Evolutionary conservation across 2,329 filamentous ascomycete genomes (phyloP).

Genomic region (Alternaria brassicicola): DNA sequence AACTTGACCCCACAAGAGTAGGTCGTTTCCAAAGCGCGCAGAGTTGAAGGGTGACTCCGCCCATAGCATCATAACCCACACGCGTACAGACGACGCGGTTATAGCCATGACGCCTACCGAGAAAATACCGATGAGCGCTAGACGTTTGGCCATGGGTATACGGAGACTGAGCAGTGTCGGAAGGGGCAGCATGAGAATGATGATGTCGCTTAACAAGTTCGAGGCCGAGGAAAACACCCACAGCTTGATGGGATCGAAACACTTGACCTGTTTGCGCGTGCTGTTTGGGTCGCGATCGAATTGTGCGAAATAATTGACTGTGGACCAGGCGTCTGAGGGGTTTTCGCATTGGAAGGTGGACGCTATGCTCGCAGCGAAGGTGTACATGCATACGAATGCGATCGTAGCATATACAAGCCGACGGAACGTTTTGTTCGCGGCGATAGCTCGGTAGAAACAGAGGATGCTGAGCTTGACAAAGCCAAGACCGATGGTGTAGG

Average conservation of each 20-base stretch:
- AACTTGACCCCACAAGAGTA: conserved; percentile 55
- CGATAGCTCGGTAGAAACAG: conserved; percentile 46
- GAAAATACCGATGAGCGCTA: conserved; percentile 55
- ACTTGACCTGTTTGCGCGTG: conserved; percentile 29
- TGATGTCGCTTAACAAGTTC: conserved; percentile 52
- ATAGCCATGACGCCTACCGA: conserved; percentile 46
- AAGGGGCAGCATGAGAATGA: conserved; percentile 54
- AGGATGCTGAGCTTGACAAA: conserved; percentile 44
- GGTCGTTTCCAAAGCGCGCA: conserved; percentile 43
- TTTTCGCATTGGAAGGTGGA: conserved; percentile 43
- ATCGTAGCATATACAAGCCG: conserved; percentile 39
- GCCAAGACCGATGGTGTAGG: conserved; percentile 38
- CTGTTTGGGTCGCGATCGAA: conserved; percentile 34
- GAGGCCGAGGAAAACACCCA: conserved; percentile 48
- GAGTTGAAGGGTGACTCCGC: conserved; percentile 45
- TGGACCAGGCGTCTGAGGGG: conserved; percentile 37
- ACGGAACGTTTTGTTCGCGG: conserved; percentile 42
- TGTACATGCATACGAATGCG: conserved; percentile 40
- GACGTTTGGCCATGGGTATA: conserved; percentile 57
- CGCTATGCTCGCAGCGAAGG: conserved; percentile 36
- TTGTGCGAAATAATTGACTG: conserved; percentile 37
- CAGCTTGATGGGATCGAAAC: conserved; percentile 41
- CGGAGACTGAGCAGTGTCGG: conserved; percentile 55
- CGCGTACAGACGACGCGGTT: conserved; percentile 43
- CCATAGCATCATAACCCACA: conserved; percentile 48